Conservation (phyloP, 345 rosid species). For the Citrus cavaleriei region DNA sequence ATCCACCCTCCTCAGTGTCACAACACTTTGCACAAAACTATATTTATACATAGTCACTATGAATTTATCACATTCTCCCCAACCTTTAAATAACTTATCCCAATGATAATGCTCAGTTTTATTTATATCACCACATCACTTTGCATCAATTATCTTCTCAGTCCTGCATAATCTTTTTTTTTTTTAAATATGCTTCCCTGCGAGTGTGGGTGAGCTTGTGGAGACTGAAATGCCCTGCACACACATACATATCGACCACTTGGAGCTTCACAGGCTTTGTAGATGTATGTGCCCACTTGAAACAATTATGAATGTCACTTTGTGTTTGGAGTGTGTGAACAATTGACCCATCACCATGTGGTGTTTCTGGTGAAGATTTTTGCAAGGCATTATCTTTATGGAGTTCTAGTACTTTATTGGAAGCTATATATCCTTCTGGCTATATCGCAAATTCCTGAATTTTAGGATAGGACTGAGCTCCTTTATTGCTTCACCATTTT, state of each 20-base stretch:
- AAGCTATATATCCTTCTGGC: constrained; percentile 12
- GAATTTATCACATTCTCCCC: constrained; percentile 17
- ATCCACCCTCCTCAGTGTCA: constrained; percentile 10
- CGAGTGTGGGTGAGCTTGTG: background rate
- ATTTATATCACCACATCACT: background rate
- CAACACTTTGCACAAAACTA: background rate
- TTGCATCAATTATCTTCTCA: constrained; percentile 28
- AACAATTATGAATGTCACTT: constrained; percentile 16
- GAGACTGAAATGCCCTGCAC: background rate
- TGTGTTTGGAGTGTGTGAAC: constrained; percentile 21
- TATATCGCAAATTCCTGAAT: constrained; percentile 5
- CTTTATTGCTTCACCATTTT: background rate
- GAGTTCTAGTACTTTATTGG: background rate
- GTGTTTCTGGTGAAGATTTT: background rate
- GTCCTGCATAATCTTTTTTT: background rate
- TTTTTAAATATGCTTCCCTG: background rate
- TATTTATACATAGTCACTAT: background rate
- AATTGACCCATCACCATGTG: constrained; percentile 33
- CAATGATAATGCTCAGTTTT: constrained; percentile 28
- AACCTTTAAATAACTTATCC: constrained; percentile 19
- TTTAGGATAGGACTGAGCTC: background rate
- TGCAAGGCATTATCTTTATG: constrained; percentile 12
- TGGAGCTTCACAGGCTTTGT: background rate
- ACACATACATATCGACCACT: background rate
- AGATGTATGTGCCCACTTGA: constrained; percentile 16